phyloP scores from a whole-genome alignment of 805 yeast species.

The Lachancea thermotolerans region DNA sequence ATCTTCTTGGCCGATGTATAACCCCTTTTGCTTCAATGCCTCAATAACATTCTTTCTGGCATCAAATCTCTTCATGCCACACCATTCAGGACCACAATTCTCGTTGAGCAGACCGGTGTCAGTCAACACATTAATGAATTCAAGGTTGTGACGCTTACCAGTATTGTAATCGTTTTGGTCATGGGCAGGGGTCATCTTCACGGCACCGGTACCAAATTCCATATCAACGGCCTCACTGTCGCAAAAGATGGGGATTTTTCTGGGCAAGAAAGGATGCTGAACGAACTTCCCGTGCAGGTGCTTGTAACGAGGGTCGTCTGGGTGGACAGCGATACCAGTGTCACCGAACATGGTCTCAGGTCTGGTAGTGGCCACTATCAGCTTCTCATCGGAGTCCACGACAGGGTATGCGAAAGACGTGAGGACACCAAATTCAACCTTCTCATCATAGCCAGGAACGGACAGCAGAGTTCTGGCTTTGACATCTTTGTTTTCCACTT shows the following conservation, averaged over 20 bases:
- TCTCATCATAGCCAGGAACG: constrained; percentile 86
- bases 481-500: constrained; percentile 88
- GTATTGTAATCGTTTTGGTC: constrained; percentile 95
- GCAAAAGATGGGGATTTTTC: constrained; percentile 78
- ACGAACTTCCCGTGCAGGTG: constrained; percentile 94
- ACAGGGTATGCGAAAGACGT: constrained; percentile 94
- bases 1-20: constrained; percentile 78
- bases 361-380: constrained; percentile 95
- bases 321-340: constrained; percentile 96
- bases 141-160: constrained; percentile 89
- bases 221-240: constrained; percentile 95
- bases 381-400: constrained; percentile 74
- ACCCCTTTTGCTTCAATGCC: constrained; percentile 63
- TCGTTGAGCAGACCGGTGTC: constrained; percentile 90
- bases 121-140: constrained; percentile 81
- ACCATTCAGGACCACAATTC: constrained; percentile 82
- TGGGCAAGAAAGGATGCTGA: constrained; percentile 82
- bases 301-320: constrained; percentile 84
- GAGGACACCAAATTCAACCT: constrained; percentile 91
- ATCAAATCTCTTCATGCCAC: constrained; percentile 87
- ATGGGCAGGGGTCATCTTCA: constrained; percentile 97
- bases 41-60: constrained; percentile 84
- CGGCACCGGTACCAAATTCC: constrained; percentile 99
- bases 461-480: constrained; percentile 72
- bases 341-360: constrained; percentile 98